phyloP scores from a whole-genome alignment of 192 early-diverging fungal species.

The Coemansia sp. region DNA sequence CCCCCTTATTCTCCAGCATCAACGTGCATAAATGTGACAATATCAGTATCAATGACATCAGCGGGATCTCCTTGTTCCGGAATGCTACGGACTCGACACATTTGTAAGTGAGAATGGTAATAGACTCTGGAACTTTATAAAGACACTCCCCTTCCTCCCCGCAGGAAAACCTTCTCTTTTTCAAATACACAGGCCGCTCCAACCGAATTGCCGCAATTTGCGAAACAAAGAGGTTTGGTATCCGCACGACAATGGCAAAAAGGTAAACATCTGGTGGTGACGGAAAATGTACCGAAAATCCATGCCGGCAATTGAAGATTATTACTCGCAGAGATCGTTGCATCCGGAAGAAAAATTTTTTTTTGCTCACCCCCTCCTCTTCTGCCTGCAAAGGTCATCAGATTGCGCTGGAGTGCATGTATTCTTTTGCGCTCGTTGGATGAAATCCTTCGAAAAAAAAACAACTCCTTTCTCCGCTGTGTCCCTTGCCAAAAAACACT shows the following conservation, averaged over 20 bases:
- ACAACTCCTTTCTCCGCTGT: neutral
- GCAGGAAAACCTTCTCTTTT: neutral
- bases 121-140: neutral
- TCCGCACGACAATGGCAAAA: too few relatives aligned
- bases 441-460: neutral
- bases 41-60: neutral
- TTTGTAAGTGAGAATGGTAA: neutral
- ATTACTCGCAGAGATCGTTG: neutral
- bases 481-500: neutral
- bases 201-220: neutral
- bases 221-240: neutral
- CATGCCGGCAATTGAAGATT: conserved; percentile 1
- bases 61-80: neutral
- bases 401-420: neutral
- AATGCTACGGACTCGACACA: neutral
- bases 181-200: neutral
- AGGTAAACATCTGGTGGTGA: too few relatives aligned
- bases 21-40: conserved; percentile 5
- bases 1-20: neutral
- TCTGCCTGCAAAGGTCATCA: neutral
- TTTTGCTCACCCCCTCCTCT: neutral
- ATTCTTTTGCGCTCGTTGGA: neutral
- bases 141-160: neutral
- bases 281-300: neutral
- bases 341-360: neutral